phyloP scores from a whole-genome alignment of 75 land plant species.

The Selaginella moellendorffii region DNA sequence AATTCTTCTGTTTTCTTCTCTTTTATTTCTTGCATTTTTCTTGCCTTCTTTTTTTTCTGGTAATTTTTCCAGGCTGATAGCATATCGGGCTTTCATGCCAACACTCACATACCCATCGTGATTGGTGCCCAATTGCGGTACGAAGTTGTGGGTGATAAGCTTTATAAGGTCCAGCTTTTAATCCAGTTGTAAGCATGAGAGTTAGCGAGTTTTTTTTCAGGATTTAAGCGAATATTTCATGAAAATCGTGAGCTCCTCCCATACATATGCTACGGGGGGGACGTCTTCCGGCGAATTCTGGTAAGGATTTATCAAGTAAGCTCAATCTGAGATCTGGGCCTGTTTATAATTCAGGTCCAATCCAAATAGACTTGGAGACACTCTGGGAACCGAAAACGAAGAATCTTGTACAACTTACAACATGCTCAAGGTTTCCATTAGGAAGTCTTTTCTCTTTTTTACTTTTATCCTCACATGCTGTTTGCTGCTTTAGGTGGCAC shows the following conservation, averaged over 20 bases:
- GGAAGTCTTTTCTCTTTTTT: neutral
- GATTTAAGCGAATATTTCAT: slow-evolving; percentile 59
- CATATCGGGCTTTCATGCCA: neutral
- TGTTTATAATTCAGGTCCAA: slow-evolving; percentile 36
- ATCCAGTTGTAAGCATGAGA: neutral
- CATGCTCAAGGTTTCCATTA: slow-evolving; percentile 70
- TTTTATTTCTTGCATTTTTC: too few relatives aligned
- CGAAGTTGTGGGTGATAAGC: neutral
- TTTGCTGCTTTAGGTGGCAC: slow-evolving; percentile 46
- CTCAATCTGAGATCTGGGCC: too few relatives aligned
- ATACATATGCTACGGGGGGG: slow-evolving; percentile 90
- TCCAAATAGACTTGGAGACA: slow-evolving; percentile 54
- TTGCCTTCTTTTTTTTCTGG: too few relatives aligned
- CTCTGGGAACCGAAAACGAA: slow-evolving; percentile 57
- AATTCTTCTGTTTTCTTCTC: neutral
- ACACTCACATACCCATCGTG: neutral
- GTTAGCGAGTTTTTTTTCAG: slow-evolving; percentile 26
- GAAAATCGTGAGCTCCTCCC: slow-evolving; percentile 71
- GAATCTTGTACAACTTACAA: slow-evolving; percentile 97
- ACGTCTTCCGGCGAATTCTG: slow-evolving; percentile 79
- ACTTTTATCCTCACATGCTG: slow-evolving; percentile 1
- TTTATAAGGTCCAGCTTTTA: neutral
- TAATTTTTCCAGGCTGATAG: neutral
- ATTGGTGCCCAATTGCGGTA: neutral
- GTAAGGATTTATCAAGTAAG: slow-evolving; percentile 31